Evolutionary conservation across 257 asterid species (phyloP).

Genomic region (Solanum piurae): DNA sequence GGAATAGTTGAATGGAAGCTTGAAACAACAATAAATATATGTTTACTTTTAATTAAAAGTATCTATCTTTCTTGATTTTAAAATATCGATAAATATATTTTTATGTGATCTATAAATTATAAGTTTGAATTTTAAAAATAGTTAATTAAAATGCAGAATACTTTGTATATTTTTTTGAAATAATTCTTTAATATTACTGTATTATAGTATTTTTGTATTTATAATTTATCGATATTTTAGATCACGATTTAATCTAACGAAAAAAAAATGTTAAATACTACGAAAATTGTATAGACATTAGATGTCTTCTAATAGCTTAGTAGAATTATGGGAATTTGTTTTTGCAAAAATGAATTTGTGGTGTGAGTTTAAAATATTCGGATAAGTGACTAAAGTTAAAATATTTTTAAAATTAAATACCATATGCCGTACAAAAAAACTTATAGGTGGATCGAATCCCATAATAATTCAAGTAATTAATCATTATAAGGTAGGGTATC

Average conservation of each 20-base stretch:
- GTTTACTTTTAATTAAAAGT: too few relatives aligned
- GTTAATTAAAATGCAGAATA: neutral
- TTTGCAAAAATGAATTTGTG: too few relatives aligned
- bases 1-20: neutral
- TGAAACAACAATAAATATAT: neutral
- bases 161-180: too few relatives aligned
- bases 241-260: neutral
- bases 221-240: neutral
- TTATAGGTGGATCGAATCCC: neutral
- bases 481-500: neutral
- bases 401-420: neutral
- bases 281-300: too few relatives aligned
- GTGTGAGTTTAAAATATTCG: too few relatives aligned
- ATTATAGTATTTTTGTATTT: too few relatives aligned
- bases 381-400: neutral
- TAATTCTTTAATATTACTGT: too few relatives aligned
- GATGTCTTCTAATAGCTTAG: neutral
- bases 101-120: too few relatives aligned
- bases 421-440: neutral
- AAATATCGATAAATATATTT: neutral
- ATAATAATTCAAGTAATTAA: neutral
- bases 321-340: too few relatives aligned
- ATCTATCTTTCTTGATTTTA: too few relatives aligned
- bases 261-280: neutral
- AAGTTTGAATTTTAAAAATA: neutral